Evolutionary conservation across 306 rosid species (phyloP), one percentile per base, ranked within the genome.

Genomic region (Rubus idaeus): DNA sequence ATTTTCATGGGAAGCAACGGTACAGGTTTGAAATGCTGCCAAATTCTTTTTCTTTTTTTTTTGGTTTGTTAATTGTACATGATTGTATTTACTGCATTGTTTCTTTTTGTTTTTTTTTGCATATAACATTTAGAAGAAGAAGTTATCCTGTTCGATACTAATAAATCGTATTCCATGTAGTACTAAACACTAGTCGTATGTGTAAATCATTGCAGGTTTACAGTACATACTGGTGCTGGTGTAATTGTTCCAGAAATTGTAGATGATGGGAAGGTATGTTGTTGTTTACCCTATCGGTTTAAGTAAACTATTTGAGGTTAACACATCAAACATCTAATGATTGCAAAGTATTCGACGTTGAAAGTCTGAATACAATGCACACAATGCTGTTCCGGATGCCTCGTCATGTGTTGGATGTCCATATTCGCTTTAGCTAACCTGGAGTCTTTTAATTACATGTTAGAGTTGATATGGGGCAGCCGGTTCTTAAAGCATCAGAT

Each of bases 401-500:
- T 72, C 1, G 10, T 79, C 70, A 40, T 77, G 13, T 66, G 26
- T 77, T 71, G 46, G 20, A 44, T 75, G 73, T 23, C 55, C 40
- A 41, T 55, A 67, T 52, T 63, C 23, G 71, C n/a, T 49, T 66
- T 81, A 82, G 74, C 49, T 13, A 70, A 74, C 58, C 68, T 71
- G 63, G 51, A 18, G 78, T 30, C 26, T 80, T 57, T 58, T 41
- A 21, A 75, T 74, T 82, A 83, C 90, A 94, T 97, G 94, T 91
- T 77, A 90, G 67, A 88, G 96, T 94, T 79, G 96, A 94, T 80
- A 94, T 94, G 98, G 98, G 98, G 13, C 95, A 91, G 65, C 98
- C 98, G 0, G 46, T 90, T 76, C 96, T 94, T 60, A 89, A 90
- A 85, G 91, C 94, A 74, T 83, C 89, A 68, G 93, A 89, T 12